phyloP scores from a whole-genome alignment of 208 protist genomes.

The Leishmania tropica region DNA sequence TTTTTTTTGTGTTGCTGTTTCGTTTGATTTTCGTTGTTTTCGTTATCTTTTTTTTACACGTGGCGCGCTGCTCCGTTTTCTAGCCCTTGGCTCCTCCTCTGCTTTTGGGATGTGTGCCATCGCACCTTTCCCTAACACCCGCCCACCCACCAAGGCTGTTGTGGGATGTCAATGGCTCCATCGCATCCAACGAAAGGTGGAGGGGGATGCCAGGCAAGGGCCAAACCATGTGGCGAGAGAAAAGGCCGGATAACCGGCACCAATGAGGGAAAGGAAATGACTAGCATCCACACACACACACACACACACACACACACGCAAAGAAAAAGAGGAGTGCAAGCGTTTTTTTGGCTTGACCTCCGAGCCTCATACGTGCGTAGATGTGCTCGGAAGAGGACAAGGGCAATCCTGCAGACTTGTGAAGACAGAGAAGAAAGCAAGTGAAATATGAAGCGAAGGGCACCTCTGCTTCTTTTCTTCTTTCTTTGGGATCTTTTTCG shows the following conservation, averaged over 20 bases:
- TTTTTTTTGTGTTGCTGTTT: not conserved
- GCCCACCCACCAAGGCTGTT: not conserved
- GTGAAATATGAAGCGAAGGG: not conserved
- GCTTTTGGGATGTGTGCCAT: not conserved
- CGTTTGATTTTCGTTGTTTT: not conserved
- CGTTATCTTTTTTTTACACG: not conserved
- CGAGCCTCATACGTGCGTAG: not conserved
- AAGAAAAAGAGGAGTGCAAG: not conserved
- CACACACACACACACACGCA: not conserved
- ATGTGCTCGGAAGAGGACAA: not conserved
- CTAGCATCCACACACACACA: not conserved
- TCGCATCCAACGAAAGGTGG: not conserved
- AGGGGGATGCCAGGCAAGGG: not conserved
- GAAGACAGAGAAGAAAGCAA: not conserved
- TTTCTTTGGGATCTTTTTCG: slow-evolving; percentile 9
- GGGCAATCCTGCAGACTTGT: not conserved
- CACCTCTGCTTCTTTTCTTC: slow-evolving; percentile 10
- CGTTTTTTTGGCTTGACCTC: not conserved
- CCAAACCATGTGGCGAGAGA: not conserved
- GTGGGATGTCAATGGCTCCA: not conserved
- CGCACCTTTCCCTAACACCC: not conserved
- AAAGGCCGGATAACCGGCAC: not conserved
- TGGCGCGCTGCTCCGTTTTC: not conserved
- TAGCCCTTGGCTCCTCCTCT: not conserved
- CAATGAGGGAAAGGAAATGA: not conserved